Evolutionary conservation across 108 stramenopile genomes (phyloP).

Genomic region (Craspedostauros australis): DNA sequence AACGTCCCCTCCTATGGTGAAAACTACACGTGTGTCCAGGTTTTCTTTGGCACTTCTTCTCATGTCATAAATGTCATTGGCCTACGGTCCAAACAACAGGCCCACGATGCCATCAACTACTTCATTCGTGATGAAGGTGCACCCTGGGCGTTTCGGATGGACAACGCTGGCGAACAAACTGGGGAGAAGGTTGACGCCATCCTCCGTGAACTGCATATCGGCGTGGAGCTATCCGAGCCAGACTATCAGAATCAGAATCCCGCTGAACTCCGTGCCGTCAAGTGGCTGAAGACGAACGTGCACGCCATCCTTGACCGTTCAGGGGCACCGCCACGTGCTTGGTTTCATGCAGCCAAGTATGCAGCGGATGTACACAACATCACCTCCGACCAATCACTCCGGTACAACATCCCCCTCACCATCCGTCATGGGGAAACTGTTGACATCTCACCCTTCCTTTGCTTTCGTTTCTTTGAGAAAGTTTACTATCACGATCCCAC

Average conservation of each 20-base stretch:
- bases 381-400: constrained; percentile 1
- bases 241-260: constrained; percentile 25
- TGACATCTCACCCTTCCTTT: constrained; percentile 14
- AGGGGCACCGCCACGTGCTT: constrained; percentile 12
- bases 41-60: too few relatives aligned
- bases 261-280: constrained; percentile 14
- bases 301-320: constrained; percentile 11
- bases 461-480: constrained; percentile 16
- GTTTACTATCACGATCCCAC: constrained; percentile 11
- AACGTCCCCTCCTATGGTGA: too few relatives aligned
- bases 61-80: too few relatives aligned
- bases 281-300: constrained; percentile 4
- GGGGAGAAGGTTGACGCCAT: too few relatives aligned
- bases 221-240: too few relatives aligned
- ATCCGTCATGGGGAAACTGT: constrained; percentile 3
- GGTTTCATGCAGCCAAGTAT: constrained; percentile 13
- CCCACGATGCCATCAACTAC: too few relatives aligned
- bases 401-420: constrained; percentile 7
- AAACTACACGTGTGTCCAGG: too few relatives aligned
- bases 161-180: too few relatives aligned
- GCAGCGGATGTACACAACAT: constrained; percentile 9
- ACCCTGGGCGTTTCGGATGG: too few relatives aligned
- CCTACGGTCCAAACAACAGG: too few relatives aligned
- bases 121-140: too few relatives aligned
- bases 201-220: too few relatives aligned